Evolutionary conservation across 139 green algal genomes (phyloP), one percentile per base, ranked within the genome.

Genomic region (Desmodesmus armatus): DNA sequence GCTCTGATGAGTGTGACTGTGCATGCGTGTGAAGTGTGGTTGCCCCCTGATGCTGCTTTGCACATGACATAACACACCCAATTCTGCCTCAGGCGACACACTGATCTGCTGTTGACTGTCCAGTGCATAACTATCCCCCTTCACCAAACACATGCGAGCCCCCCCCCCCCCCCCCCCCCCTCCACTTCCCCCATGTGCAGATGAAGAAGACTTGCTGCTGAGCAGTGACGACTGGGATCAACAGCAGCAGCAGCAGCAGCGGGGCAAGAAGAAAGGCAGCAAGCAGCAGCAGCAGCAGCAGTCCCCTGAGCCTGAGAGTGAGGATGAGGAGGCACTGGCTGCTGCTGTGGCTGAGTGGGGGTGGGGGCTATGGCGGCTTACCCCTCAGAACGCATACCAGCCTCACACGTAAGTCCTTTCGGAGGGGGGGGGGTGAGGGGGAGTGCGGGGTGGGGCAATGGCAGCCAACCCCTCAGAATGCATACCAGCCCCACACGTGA

Each of bases 291-390:
- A n/a, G 43, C 72, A 63, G 60, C 60, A 72, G 78, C 43, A 66
- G n/a, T n/a, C 25, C 62, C 25, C 31, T 27, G 62, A 6, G 19
- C 6, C 75, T 5, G 78, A 91, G 15, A 87, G 92, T 43, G 87
- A 92, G 23, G 85, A 92, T 49, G 75, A 78, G 19, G 58, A 75
- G 78, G n/a, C 39, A 69, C n/a, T n/a, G 41, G 60, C 78, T 62
- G 62, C 62, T 63, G 78, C 41, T 23, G 15, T 75, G 55, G 77
- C 79, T 63, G 92, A 94, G 85, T 97, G 92, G 92, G 94, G 6
- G 90, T 94, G 15, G 94, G 93, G 6, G 93, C 88, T 5, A 72
- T 94, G 88, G 94, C 94, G 3, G 91, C 91, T 74, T 96, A 96
- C 85, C 94, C 93, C 0, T 84, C 92, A 23, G 94, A 97, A 86